These are phyloP conservation scores for Beauveria sp. DNA, from an alignment of 2,329 filamentous ascomycete genomes.

Conservation along the genomic window DNA sequence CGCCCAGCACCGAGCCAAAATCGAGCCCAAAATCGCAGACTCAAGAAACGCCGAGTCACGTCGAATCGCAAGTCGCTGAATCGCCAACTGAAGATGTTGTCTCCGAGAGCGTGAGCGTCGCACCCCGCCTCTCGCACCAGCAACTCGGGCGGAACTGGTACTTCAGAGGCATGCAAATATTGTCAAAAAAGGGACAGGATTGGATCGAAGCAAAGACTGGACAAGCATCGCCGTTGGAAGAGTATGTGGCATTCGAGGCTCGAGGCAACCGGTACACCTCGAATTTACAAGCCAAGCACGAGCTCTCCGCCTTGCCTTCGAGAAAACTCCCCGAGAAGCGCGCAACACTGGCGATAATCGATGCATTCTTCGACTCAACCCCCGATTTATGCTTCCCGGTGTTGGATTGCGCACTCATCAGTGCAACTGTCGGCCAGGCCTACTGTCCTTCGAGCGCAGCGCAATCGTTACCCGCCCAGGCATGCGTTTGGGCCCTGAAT, in stretches of 20 bases:
- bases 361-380: background rate
- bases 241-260: background rate
- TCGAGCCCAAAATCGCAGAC: background rate
- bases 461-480: conserved; percentile 8
- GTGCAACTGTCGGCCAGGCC: conserved; percentile 5
- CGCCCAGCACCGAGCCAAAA: background rate
- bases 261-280: background rate
- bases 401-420: conserved; percentile 9
- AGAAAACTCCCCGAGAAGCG: background rate
- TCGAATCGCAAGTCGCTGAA: background rate
- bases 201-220: conserved; percentile 13
- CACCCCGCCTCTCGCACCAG: background rate
- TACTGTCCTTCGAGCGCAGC: conserved; percentile 4
- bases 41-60: background rate
- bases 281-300: background rate
- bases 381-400: background rate
- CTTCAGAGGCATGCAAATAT: conserved; percentile 13
- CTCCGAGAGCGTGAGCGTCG: background rate
- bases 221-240: background rate
- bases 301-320: background rate
- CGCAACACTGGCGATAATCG: background rate
- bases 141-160: conserved; percentile 11
- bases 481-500: conserved; percentile 14
- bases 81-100: background rate
- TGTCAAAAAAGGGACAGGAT: conserved; percentile 9